Base-by-base conservation (phyloP, 805 yeast genomes). In the Metschnikowia lachancei region DNA sequence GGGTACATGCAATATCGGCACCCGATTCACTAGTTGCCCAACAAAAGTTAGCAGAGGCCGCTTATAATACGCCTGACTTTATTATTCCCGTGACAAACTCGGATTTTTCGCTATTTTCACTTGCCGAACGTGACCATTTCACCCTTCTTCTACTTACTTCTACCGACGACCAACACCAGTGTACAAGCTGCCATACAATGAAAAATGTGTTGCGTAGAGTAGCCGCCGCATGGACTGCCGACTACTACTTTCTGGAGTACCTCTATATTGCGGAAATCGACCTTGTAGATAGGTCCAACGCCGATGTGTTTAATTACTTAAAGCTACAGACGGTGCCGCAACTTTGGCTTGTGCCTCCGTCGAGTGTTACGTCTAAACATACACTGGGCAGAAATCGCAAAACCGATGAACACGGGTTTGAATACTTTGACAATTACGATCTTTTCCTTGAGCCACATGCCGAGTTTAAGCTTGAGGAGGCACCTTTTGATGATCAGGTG, bases 341-440 rank as follows among this genome's bases (percentile, higher is more conserved):
- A 49, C 53, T 83, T n/a, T 80, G 89, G 81, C 66, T 85, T 2
- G 74, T 78, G 45, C 89, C 90, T 3, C 85, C 81, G 3, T 57
- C 63, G 17, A 31, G 33, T 22, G 40, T 59, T 5, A 40, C 55
- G 16, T 43, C 43, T 4, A 61, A 58, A 19, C 50, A 49, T 22
- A 9, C 46, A 20, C 46, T 32, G 36, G 13, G 8, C 8, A 33
- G 49, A 37, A 51, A 50, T 17, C 33, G 44, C 20, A 35, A 52
- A 19, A 65, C 61, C 28, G 58, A 57, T 39, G 64, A 61, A 4
- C 57, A 53, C 16, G 57, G 54, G 16, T 53, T 56, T 6, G 60
- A 53, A 24, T 38, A 47, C 8, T 53, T 49, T 7, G 54, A 37
- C 34, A 45, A 49, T 28, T 52, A 37, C 42, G 56, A 59, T 28